Base-by-base conservation (phyloP, 1,284 basidiomycete species). In the Vanrija pseudolonga region DNA sequence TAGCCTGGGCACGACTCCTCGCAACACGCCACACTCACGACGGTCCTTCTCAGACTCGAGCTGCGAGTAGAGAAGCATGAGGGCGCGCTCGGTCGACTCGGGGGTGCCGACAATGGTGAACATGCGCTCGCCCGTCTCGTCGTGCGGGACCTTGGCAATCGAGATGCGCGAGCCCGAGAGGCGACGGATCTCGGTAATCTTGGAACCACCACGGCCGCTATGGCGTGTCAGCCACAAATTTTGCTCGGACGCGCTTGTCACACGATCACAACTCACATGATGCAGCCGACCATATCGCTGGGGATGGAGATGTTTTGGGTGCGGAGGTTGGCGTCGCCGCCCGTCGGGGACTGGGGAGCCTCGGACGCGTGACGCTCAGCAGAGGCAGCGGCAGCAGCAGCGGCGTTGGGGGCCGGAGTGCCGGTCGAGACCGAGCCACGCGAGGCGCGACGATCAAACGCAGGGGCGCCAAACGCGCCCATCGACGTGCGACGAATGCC, bases 221-320 rank as follows among this genome's bases (percentile, higher is more conserved):
- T 68, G 7, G 14, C 11, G 24, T 23, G 51, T 37, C 28, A 49
- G 38, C 22, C 47, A 56, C 49, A 39, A 38, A 24, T 28, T 12
- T n/a, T 32, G 24, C 15, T 51, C 41, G 24, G 26, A 6, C 36
- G 17, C 17, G n/a, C n/a, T n/a, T 45, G 26, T 47, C 8, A 22
- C 15, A 8, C 18, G 19, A 8, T 8, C 28, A 8, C 11, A 24
- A 67, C 75, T 69, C 57, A 73, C 74, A 95, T 95, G 78, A 95
- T 95, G 74, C 91, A 95, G 56, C 93, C 93, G 63, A 98, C 95
- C 95, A 98, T 98, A 80, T 97, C 93, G 62, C 88, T 89, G 48
- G 95, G 95, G 68, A 98, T 98, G 63, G 94, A 95, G 68, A 98
- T 98, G 79, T 96, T 97, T 79, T 98, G 95, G 14, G 95, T 98